These are phyloP conservation scores for Verticillium zaregamsianum DNA, from an alignment of 2,329 filamentous ascomycete genomes.

Conservation along the genomic window DNA sequence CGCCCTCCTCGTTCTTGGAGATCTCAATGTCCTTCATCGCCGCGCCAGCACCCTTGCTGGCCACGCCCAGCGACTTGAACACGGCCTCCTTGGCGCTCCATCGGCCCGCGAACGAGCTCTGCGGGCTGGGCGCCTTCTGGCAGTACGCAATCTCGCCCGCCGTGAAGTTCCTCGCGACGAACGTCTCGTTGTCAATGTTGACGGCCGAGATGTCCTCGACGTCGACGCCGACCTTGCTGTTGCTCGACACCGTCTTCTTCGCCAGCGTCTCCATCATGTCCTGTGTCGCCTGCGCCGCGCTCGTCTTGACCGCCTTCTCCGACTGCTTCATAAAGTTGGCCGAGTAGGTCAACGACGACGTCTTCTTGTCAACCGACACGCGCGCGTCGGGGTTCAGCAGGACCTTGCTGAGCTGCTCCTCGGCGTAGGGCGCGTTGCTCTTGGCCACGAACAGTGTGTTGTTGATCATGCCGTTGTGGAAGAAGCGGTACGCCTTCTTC, in stretches of 20 bases:
- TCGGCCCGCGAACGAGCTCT: constrained; percentile 87
- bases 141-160: constrained; percentile 81
- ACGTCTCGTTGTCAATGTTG: constrained; percentile 91
- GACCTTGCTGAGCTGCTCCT: constrained; percentile 79
- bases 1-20: constrained; percentile 72
- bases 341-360: constrained; percentile 71
- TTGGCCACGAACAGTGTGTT: constrained; percentile 98
- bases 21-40: constrained; percentile 95
- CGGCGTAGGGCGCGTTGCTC: constrained; percentile 82
- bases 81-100: constrained; percentile 99
- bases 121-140: constrained; percentile 69
- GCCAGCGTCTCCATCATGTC: constrained; percentile 76
- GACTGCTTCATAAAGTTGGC: constrained; percentile 62
- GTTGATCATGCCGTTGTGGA: constrained; percentile 97
- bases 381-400: constrained; percentile 93
- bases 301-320: constrained; percentile 46
- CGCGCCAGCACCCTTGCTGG: constrained; percentile 82
- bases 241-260: constrained; percentile 52
- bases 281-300: constrained; percentile 59
- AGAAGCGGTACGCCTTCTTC: constrained; percentile 98
- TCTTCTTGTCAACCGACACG: constrained; percentile 82
- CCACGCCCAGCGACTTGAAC: constrained; percentile 92
- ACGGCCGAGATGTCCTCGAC: constrained; percentile 84
- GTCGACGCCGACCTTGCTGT: constrained; percentile 87
- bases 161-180: constrained; percentile 94